Evolutionary conservation across 2,329 filamentous ascomycete genomes (phyloP).

Genomic region (Colletotrichum viniferum): DNA sequence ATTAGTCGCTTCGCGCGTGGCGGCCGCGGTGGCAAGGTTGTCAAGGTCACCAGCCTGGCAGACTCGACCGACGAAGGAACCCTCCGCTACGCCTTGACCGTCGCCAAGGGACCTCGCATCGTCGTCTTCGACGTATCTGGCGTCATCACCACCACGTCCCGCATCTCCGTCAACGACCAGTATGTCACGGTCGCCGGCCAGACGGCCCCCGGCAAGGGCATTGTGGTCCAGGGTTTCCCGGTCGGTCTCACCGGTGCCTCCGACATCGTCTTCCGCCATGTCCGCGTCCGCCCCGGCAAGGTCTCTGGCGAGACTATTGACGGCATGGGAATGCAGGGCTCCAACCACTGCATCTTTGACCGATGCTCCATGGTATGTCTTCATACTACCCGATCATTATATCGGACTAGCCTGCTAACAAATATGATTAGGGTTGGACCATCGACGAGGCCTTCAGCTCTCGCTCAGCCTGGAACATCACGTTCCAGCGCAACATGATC

Average conservation of each 20-base stretch:
- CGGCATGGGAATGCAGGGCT: conserved; percentile 38
- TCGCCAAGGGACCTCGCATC: conserved; percentile 46
- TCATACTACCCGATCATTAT: rapidly evolving
- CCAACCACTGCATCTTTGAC: conserved; percentile 37
- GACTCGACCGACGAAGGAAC: conserved; percentile 34
- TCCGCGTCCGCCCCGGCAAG: conserved; percentile 33
- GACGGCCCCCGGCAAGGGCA: conserved; percentile 51
- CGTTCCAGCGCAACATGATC: conserved; percentile 37
- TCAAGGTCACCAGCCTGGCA: conserved; percentile 40
- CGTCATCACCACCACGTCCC: conserved; percentile 48
- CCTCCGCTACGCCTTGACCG: conserved; percentile 37
- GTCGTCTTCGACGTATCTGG: conserved; percentile 53
- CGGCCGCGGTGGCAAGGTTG: conserved; percentile 37
- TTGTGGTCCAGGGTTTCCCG: conserved; percentile 32
- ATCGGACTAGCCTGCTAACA: neutral
- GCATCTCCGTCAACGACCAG: conserved; percentile 47
- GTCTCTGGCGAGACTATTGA: conserved; percentile 34
- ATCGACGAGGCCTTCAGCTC: conserved; percentile 39
- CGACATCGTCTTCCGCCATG: conserved; percentile 29
- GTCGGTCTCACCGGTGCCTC: conserved; percentile 33
- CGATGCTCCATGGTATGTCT: conserved; percentile 31
- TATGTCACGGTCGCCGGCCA: conserved; percentile 52
- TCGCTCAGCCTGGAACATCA: conserved; percentile 36
- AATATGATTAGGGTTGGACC: conserved; percentile 28
- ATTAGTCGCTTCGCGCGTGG: conserved; percentile 33